Evolutionary conservation across 306 rosid genomes (phyloP), one percentile per base, ranked within the genome.

Genomic region (Nissolia schottii): DNA sequence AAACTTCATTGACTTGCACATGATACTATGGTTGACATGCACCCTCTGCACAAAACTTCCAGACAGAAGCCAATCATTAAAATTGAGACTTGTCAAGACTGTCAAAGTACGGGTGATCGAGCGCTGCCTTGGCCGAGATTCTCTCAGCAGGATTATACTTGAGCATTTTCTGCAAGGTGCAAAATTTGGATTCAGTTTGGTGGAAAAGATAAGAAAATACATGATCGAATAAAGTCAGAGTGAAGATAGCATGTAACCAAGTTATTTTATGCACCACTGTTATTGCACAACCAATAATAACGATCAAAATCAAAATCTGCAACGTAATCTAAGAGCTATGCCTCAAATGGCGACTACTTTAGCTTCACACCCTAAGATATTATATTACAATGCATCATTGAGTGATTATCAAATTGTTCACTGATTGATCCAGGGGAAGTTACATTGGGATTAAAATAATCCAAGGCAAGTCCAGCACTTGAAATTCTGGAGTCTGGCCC

Each of bases 41-140:
- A 41, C 62, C 62, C 58, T 29, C 64, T 79, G 50, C 75, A 67
- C 49, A 12, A 15, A 51, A 58, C 28, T 29, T 65, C 64, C 11
- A 8, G 61, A 61, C 72, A 22, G 28, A 10, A 22, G 29, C 20
- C 48, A 48, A n/a, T 9, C 63, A 58, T 83, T 78, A 86, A 85
- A 70, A 93, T 59, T 93, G 98, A 63, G 96, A 94, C 85, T 86
- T 91, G 85, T 94, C 98, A 11, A 94, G 92, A 82, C 85, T 79
- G 76, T 89, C 97, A 31, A 94, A 94, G 80, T 94, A 94, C 24
- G 98, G 97, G 70, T 94, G 98, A 64, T 91, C 95, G 40, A 94
- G 83, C 12, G 98, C 98, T 59, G 88, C 97, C 81, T 94, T 94
- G n/a, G 98, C 98, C 29, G 97, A 94, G 76, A 94, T 94, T 78